Evolutionary conservation across 2,329 filamentous ascomycete genomes (phyloP), one percentile per base, ranked within the genome.

Genomic region (Diaporthe australafricana): DNA sequence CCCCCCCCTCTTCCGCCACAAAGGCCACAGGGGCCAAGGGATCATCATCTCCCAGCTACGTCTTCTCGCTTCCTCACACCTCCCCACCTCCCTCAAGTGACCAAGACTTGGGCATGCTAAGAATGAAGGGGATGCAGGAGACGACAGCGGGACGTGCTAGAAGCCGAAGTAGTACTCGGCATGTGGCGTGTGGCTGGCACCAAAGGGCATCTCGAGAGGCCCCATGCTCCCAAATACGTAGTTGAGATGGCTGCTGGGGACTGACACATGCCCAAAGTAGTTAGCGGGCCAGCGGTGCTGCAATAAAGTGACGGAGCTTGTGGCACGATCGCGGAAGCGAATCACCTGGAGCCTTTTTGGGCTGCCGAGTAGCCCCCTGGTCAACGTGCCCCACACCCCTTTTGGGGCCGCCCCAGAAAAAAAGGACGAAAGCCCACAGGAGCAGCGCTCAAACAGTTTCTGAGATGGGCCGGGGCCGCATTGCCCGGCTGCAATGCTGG

Each of bases 281-380:
- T 45, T 65, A 65, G 60, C 45, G 35, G 14, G 9, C 3, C 53
- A 32, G 50, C 14, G 5, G 32, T n/a, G 45, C 14, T 4, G 42
- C 30, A 17, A 38, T 65, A 65, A 38, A 65, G 35, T 65, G 45
- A 65, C 45, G n/a, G 45, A 65, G 60, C 60, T 27, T 63, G 60
- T 48, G 42, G 60, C 60, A 63, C 42, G 50, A 48, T 70, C 67
- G 71, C 67, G 67, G 68, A 72, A 70, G 60, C 71, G 60, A 67
- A 70, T 70, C 71, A 67, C 62, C 60, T 72, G 67, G 45, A 70
- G 60, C 52, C 71, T 56, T 57, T 47, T 48, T 70, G 60, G 66
- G 40, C 70, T 63, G 38, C 47, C 47, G 47, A 67, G 63, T 30
- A 16, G 3, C 22, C 35, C 47, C 57, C 66, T 68, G 60, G 60